A percentile compares a stretch with the other conserved stretches of the same genome.
phyloP scores from a whole-genome alignment of 2,329 filamentous ascomycete genomes.

The Monosporascus sp. region DNA sequence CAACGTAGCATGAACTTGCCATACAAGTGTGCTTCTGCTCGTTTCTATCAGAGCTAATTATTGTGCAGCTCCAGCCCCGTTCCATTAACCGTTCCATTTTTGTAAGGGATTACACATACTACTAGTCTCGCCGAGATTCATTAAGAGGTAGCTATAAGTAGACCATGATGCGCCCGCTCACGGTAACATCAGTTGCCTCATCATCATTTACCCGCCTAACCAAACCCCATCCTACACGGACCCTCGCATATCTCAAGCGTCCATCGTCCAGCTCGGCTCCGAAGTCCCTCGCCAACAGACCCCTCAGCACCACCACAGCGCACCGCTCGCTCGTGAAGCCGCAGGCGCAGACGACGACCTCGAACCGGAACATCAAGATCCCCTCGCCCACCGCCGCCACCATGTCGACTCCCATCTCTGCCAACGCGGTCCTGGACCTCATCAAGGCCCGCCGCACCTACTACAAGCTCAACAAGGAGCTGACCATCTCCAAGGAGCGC shows the following conservation, averaged over 20 bases:
- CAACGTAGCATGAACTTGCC: neutral
- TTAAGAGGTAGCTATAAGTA: constrained; percentile 12
- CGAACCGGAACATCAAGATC: constrained; percentile 15
- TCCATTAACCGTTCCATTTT: neutral
- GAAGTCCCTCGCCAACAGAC: constrained; percentile 6
- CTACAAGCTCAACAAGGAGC: constrained; percentile 63
- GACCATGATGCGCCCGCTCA: constrained; percentile 22
- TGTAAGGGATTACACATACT: neutral
- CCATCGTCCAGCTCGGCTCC: constrained; percentile 1
- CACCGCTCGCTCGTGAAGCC: constrained; percentile 9
- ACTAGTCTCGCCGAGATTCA: neutral
- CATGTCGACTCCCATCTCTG: constrained; percentile 38
- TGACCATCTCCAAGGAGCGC: constrained; percentile 50
- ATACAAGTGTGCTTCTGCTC: neutral
- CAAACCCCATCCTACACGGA: constrained; percentile 5
- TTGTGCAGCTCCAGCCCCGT: neutral
- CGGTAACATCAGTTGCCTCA: constrained; percentile 17
- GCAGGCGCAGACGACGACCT: constrained; percentile 8
- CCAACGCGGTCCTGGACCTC: constrained; percentile 55
- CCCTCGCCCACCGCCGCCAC: constrained; percentile 25
- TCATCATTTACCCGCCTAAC: constrained; percentile 18
- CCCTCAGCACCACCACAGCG: constrained; percentile 16
- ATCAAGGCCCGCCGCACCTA: constrained; percentile 63
- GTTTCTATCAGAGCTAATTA: neutral
- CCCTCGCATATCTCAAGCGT: neutral